A percentile compares a stretch with the other conserved stretches of the same genome.
These are phyloP conservation scores for Ceratobasidium sp. DNA, from an alignment of 1,284 basidiomycete genomes.

Conservation along the genomic window DNA sequence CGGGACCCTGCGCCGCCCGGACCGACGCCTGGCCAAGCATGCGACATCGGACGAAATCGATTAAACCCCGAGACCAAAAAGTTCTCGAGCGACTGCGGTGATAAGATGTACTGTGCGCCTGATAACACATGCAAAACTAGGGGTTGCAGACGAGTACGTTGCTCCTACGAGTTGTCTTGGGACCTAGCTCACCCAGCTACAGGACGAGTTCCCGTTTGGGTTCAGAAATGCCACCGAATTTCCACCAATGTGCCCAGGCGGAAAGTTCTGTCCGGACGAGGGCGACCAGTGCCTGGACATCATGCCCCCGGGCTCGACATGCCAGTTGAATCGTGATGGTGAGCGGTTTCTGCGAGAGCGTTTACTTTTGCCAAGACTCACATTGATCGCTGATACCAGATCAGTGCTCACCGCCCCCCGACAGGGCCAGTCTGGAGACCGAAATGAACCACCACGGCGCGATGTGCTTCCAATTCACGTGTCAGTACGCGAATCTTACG, in stretches of 20 bases:
- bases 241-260: constrained; percentile 51
- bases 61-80: constrained; percentile 66
- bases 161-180: not conserved
- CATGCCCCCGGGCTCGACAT: constrained; percentile 50
- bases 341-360: constrained; percentile 41
- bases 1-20: not conserved
- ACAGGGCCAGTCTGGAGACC: constrained; percentile 47
- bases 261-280: constrained; percentile 56
- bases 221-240: constrained; percentile 50
- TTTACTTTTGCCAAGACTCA: not conserved
- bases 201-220: constrained; percentile 51
- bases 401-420: constrained; percentile 47
- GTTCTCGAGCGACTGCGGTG: constrained; percentile 69
- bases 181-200: not conserved
- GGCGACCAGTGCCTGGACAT: constrained; percentile 52
- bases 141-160: constrained; percentile 51
- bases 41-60: constrained; percentile 51
- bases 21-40: constrained; percentile 8
- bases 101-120: constrained; percentile 63
- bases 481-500: constrained; percentile 53
- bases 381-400: constrained; percentile 47
- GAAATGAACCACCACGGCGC: constrained; percentile 53
- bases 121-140: constrained; percentile 51
- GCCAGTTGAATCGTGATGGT: constrained; percentile 59
- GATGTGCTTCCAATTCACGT: constrained; percentile 54